phyloP scores from a whole-genome alignment of 371 early-diverging fungal species.

The Mortierella sp. region DNA sequence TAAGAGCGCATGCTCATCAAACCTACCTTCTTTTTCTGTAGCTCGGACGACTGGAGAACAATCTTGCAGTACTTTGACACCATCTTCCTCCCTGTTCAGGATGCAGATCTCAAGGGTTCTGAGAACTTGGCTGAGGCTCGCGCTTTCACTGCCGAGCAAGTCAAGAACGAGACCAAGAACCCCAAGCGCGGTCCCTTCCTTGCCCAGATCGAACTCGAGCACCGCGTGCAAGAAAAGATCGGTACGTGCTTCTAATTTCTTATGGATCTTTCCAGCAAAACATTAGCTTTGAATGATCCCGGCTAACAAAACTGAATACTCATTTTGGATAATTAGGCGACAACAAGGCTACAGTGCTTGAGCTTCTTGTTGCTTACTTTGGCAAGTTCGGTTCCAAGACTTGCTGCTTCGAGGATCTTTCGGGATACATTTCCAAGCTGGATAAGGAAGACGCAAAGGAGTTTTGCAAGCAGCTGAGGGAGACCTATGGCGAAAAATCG shows the following conservation, averaged over 20 bases:
- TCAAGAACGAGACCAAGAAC: constrained; percentile 58
- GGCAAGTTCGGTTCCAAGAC: constrained; percentile 76
- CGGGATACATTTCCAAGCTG: constrained; percentile 65
- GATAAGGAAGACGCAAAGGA: constrained; percentile 53
- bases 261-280: not conserved
- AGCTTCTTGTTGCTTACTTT: constrained; percentile 73
- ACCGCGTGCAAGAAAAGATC: constrained; percentile 51
- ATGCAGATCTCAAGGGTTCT: constrained; percentile 24
- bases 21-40: not conserved
- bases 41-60: constrained; percentile 81
- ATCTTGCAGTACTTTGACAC: constrained; percentile 77
- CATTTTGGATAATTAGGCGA: constrained; percentile 22
- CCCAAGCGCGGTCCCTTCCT: constrained; percentile 81
- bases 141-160: constrained; percentile 59
- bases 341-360: constrained; percentile 59
- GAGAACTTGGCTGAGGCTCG: constrained; percentile 60
- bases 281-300: not conserved
- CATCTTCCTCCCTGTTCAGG: constrained; percentile 46
- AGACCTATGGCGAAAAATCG: constrained; percentile 53
- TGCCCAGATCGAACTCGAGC: constrained; percentile 80
- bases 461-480: constrained; percentile 59
- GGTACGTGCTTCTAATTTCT: constrained; percentile 6
- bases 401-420: constrained; percentile 86
- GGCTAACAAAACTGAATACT: not conserved
- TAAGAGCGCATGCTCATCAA: not conserved